Base-by-base conservation (phyloP, 331 rosid genomes). In the Acacia concinna region DNA sequence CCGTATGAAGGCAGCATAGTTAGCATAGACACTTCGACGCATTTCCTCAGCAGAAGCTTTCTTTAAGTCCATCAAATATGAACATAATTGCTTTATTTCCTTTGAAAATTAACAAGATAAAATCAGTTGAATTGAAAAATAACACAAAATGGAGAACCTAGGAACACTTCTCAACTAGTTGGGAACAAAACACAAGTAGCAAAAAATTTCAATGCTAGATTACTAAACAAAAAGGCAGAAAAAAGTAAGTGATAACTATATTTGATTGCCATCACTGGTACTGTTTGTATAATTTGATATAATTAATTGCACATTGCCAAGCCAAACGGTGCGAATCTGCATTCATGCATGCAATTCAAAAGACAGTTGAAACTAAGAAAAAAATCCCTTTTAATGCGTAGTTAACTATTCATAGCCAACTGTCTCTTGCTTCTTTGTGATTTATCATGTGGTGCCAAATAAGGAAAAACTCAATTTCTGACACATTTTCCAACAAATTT, bases 1-100 rank as follows among this genome's bases (percentile, higher is more conserved):
- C 98, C 98, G 91, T 51, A 96, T 96, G 84, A 96, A 96, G 82
- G 99, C 97, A 25, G 95, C 85, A 81, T 96, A 96, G 84, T 96
- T 96, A 38, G 99, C 99, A 88, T 93, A 96, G 82, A 96, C 98
- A 82, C 99, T 93, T 84, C 90, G 88, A 14, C 98, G 99, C 99
- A 96, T 93, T 85, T 96, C 99, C 81, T 96, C 99, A 4, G 99
- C 98, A 47, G 98, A 93, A 31, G 99, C 94, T 84, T 70, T 96
- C 88, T 88, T 93, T 82, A 96, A 87, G 82, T 96, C 97, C 79
- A 91, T 84, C 57, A 96, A 93, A 81, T 91, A 84, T 51, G 97
- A 72, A 69, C 99, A 91, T 80, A 93, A 89, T 75, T 96, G 99
- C 81, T 91, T 96, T 78, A 96, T 88, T 83, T 96, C 99, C 99